phyloP scores from a whole-genome alignment of 1,139 yeast genomes.

The Trichomonascaceae sp. region DNA sequence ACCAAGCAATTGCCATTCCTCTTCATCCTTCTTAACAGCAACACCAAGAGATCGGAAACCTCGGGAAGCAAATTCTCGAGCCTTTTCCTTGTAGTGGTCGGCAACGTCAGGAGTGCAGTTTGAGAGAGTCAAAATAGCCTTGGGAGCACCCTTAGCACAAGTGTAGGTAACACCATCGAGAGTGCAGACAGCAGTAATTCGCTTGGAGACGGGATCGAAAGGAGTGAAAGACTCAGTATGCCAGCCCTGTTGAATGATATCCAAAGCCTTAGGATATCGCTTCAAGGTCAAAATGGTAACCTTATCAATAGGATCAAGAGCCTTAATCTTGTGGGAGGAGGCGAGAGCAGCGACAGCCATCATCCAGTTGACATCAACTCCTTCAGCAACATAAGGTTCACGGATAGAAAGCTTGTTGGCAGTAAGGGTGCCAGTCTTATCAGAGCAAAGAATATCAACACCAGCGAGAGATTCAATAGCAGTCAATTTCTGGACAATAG shows the following conservation, averaged over 20 bases:
- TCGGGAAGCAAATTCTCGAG: constrained; percentile 95
- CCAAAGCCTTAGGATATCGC: constrained; percentile 78
- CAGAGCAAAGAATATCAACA: constrained; percentile 91
- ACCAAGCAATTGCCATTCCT: constrained; percentile 97
- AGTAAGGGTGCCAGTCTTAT: constrained; percentile 92
- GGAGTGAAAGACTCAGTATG: constrained; percentile 95
- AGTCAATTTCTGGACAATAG: constrained; percentile 85
- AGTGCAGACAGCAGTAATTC: constrained; percentile 91
- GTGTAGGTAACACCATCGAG: constrained; percentile 95
- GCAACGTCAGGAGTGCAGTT: constrained; percentile 94
- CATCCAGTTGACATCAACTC: constrained; percentile 61
- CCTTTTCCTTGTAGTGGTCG: constrained; percentile 93
- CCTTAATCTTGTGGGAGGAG: constrained; percentile 67
- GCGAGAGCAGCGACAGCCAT: constrained; percentile 69
- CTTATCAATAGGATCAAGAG: constrained; percentile 65
- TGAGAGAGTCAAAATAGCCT: constrained; percentile 95
- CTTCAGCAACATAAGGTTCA: constrained; percentile 59
- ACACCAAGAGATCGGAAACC: constrained; percentile 99
- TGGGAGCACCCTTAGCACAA: constrained; percentile 98
- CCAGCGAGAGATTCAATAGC: constrained; percentile 91
- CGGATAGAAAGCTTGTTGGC: constrained; percentile 73
- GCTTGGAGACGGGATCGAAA: constrained; percentile 95
- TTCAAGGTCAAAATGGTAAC: constrained; percentile 46
- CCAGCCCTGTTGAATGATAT: constrained; percentile 85
- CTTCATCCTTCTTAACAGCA: constrained; percentile 98